Base-by-base conservation (phyloP, 177 flowering plant genomes). In the Telopea speciosissima region DNA sequence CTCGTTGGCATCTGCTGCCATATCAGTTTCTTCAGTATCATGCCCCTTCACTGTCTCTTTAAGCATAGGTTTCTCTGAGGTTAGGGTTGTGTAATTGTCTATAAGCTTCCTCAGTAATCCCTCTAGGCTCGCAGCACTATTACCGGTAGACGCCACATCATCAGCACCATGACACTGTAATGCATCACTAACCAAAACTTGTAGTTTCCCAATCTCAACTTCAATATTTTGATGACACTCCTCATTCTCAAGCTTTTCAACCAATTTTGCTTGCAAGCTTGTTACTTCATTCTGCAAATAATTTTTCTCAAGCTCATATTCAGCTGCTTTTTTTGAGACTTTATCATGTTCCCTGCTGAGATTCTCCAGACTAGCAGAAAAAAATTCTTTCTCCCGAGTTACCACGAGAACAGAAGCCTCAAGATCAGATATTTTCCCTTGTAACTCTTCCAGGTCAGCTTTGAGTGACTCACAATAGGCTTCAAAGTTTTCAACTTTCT, bases 401-500 rank as follows among this genome's bases (percentile, higher is more conserved):
- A 83, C 78, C 56, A 77, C 76, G 36, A 77, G 83, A 58, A 89
- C 81, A 54, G 86, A 81, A 17, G 72, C 74, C 68, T 90, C 82
- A 63, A 84, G 83, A 49, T 82, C 86, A 67, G 83, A 81, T 67
- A 76, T 66, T 73, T 80, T 85, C 73, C 75, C 82, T 28, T 77
- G 76, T 24, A 85, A 85, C 59, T 74, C 87, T 73, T 86, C 91
- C 75, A 88, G 72, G 68, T 88, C 90, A 67, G 84, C 79, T 69
- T 78, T 66, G 22, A 90, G 77, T 63, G 89, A 82, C 68, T 74
- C 85, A 76, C 86, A 87, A 74, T 80, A 75, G 36, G 65, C 77
- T 77, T 93, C 95, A 71, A 88, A 79, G 72, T 84, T 73, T 65
- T 87, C 85, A 78, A 88, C 76, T 82, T 85, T 90, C 78, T 76